Evolutionary conservation across 2,329 filamentous ascomycete species (phyloP).

Genomic region (Trichoderma lentiforme): DNA sequence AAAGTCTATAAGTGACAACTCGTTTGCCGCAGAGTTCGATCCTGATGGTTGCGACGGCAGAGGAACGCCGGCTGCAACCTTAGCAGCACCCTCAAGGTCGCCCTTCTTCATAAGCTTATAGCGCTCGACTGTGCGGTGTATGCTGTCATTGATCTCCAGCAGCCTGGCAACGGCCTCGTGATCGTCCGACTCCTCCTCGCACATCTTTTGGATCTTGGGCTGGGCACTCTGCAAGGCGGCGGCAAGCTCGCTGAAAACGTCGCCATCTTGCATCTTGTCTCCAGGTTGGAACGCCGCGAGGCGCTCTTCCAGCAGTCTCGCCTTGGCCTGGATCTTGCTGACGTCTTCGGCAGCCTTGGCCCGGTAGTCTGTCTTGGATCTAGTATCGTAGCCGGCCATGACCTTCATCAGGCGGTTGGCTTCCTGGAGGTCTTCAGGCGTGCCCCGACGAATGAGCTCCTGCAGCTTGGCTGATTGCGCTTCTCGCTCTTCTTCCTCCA

Average conservation of each 20-base stretch:
- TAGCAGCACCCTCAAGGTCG: conserved; percentile 77
- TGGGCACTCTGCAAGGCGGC: conserved; percentile 87
- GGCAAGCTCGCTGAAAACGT: conserved; percentile 79
- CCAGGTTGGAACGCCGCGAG: conserved; percentile 79
- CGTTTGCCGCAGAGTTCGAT: conserved; percentile 54
- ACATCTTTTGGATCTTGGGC: conserved; percentile 99
- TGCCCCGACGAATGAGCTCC: conserved; percentile 87
- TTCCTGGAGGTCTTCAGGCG: conserved; percentile 91
- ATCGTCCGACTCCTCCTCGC: conserved; percentile 96
- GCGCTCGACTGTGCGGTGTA: conserved; percentile 91
- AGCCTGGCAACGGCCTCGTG: conserved; percentile 93
- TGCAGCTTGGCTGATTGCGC: conserved; percentile 98
- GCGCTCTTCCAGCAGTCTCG: conserved; percentile 86
- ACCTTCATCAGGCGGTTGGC: conserved; percentile 98
- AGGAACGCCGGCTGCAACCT: conserved; percentile 75
- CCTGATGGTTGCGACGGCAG: conserved; percentile 52
- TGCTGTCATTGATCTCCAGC: conserved; percentile 97
- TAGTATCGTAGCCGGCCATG: conserved; percentile 95
- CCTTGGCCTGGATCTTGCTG: conserved; percentile 92
- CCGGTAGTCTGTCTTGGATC: conserved; percentile 94
- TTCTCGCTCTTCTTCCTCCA: conserved; percentile 94
- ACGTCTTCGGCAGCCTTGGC: conserved; percentile 97
- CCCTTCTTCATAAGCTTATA: conserved; percentile 97
- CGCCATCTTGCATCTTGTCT: conserved; percentile 68
- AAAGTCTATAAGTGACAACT: conserved; percentile 93